Base-by-base conservation (phyloP, 305 asterid species). In the Solanum hybrid region DNA sequence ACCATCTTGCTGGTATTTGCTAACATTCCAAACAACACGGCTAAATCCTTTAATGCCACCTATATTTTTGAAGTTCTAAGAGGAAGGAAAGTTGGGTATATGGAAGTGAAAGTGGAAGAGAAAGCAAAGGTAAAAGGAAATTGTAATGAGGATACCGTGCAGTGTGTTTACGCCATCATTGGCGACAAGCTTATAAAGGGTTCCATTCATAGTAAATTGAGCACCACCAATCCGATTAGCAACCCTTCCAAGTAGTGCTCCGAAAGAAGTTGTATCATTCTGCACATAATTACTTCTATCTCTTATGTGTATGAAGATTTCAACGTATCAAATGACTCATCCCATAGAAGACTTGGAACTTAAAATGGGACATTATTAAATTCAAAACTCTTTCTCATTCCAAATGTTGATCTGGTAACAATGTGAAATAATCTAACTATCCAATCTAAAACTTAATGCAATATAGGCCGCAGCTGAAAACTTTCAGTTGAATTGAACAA, bases 201-300 rank as follows among this genome's bases (percentile, higher is more conserved):
- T 88, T 24, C 93, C 92, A 60, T 90, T 80, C 12, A 90, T 13
- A 5, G 91, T 88, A 87, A 91, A 90, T 22, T 91, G 87, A 78
- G 91, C 92, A 24, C 89, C 90, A 16, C 86, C 73, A 42, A 91
- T 91, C 78, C 89, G 84, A 22, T 88, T 90, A 4, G 92, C 91
- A 56, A 88, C 89, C 86, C 92, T 88, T 79, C 93, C 93, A 12
- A 91, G 89, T 60, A 90, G 84, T 22, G 91, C 90, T 38, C 90
- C 90, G 3, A 91, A 86, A 26, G 82, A 76, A 81, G 64, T 72
- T 29, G 13, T 42, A 85, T 91, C 90, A 42, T 13, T 22, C 91
- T 90, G 89, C 80, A 40, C 6, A 71, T 29, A 14, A 10, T 26
- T 71, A 27, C 80, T 35, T 32, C 10, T 22, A 8, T 16, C 27